These are phyloP conservation scores for Kodamaea anthophila DNA, from an alignment of 1,139 yeast genomes.

Conservation along the genomic window DNA sequence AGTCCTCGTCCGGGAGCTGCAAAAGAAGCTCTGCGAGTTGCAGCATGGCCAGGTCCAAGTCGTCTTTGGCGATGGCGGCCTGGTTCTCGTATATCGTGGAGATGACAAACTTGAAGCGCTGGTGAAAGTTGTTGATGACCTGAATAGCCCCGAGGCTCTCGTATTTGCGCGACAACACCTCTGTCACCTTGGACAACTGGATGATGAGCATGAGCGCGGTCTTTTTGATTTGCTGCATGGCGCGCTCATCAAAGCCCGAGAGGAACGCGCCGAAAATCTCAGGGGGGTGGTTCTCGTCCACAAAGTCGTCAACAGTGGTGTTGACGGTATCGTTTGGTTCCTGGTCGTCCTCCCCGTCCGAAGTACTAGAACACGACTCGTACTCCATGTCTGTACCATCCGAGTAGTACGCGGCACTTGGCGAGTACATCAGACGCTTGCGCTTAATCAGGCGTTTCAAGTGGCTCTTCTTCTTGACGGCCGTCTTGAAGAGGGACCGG, in stretches of 20 bases:
- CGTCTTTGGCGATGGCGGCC: constrained; percentile 11
- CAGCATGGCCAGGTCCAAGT: constrained; percentile 15
- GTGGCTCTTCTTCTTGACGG: constrained; percentile 7
- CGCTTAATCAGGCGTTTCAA: constrained; percentile 4
- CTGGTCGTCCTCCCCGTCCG: constrained; percentile 24
- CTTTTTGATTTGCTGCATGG: constrained; percentile 40
- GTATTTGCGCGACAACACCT: constrained; percentile 51
- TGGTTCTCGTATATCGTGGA: constrained; percentile 23
- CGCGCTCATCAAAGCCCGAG: constrained; percentile 39
- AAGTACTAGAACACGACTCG: background rate
- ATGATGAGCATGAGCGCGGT: constrained; percentile 41
- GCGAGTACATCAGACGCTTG: background rate
- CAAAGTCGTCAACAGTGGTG: constrained; percentile 18
- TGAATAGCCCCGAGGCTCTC: constrained; percentile 39
- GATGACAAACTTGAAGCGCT: constrained; percentile 20
- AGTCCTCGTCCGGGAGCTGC: constrained; percentile 18
- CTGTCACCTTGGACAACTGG: constrained; percentile 45
- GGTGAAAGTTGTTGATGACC: constrained; percentile 30
- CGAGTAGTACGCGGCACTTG: background rate
- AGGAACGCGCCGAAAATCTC: constrained; percentile 44
- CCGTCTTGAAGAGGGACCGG: constrained; percentile 18
- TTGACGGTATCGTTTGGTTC: constrained; percentile 37
- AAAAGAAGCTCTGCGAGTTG: constrained; percentile 23
- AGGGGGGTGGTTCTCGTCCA: constrained; percentile 38
- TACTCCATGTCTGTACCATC: constrained; percentile 1